Conservation (phyloP, 352 stramenopile species). For the Globisporangium polare region DNA sequence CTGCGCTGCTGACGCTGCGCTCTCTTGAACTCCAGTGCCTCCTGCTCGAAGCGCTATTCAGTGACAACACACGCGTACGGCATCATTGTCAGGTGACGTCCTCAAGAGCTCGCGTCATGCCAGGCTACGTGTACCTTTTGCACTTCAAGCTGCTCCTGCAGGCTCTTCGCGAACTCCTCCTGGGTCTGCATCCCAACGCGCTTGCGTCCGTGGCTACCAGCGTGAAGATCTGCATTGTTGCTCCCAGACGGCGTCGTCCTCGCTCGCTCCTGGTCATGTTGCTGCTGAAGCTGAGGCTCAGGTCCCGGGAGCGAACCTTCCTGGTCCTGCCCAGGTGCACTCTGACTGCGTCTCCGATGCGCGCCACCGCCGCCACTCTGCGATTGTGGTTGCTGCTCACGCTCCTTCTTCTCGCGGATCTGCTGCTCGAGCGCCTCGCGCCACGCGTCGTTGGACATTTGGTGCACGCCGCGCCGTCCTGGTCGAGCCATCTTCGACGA, state of each 20-base stretch:
- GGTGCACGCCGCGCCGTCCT: slow-evolving; percentile 30
- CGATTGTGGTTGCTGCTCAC: slow-evolving; percentile 15
- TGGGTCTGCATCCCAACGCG: slow-evolving; percentile 15
- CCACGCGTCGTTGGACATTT: slow-evolving; percentile 39
- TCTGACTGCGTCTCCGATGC: slow-evolving; percentile 9
- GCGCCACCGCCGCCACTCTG: not conserved
- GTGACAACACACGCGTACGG: not conserved
- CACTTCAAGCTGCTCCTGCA: slow-evolving; percentile 49
- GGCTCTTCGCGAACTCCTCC: slow-evolving; percentile 33
- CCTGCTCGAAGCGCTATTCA: slow-evolving; percentile 16
- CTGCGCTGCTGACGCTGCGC: not conserved
- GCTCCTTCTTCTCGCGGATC: slow-evolving; percentile 40
- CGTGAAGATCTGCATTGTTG: not conserved
- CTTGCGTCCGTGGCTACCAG: slow-evolving; percentile 5
- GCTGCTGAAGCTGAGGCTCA: not conserved
- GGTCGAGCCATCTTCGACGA: not conserved
- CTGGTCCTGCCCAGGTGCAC: slow-evolving; percentile 9
- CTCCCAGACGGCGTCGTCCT: slow-evolving; percentile 8
- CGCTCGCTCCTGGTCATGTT: slow-evolving; percentile 8
- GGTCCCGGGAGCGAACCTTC: not conserved
- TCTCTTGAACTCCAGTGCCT: slow-evolving; percentile 13
- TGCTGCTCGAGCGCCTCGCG: slow-evolving; percentile 47
- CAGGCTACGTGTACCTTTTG: slow-evolving; percentile 32
- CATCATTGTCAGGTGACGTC: not conserved
- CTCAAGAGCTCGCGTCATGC: not conserved